Evolutionary conservation across 2,329 filamentous ascomycete species (phyloP).

Genomic region (Ascochyta koolunga): DNA sequence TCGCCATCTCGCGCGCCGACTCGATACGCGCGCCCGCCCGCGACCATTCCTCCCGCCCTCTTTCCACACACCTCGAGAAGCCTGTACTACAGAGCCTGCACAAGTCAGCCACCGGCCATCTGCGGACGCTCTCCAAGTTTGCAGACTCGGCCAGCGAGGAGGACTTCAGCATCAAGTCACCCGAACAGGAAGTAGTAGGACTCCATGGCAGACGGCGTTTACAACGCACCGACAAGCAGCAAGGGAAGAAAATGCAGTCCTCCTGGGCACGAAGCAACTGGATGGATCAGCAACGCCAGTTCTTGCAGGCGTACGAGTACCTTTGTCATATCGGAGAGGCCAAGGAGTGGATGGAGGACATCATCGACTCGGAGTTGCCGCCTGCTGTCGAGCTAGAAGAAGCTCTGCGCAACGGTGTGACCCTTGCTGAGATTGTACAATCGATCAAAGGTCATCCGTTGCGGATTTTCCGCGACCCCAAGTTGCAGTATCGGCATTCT

Average conservation of each 20-base stretch:
- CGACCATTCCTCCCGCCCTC: slow-evolving; percentile 40
- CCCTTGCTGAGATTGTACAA: slow-evolving; percentile 91
- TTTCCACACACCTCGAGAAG: slow-evolving; percentile 43
- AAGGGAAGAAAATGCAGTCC: slow-evolving; percentile 59
- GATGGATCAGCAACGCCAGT: slow-evolving; percentile 99
- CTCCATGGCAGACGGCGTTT: slow-evolving; percentile 82
- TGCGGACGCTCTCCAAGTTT: slow-evolving; percentile 84
- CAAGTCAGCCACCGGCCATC: slow-evolving; percentile 86
- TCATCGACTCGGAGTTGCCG: slow-evolving; percentile 83
- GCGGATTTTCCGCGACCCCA: slow-evolving; percentile 84
- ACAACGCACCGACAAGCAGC: slow-evolving; percentile 68
- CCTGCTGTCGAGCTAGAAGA: slow-evolving; percentile 95
- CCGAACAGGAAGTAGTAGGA: slow-evolving; percentile 85
- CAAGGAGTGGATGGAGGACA: slow-evolving; percentile 97
- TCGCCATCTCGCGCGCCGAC: slow-evolving; percentile 48
- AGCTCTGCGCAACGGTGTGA: slow-evolving; percentile 89
- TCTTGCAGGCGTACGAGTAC: slow-evolving; percentile 96
- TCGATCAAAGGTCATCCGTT: slow-evolving; percentile 76
- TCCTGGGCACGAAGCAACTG: slow-evolving; percentile 84
- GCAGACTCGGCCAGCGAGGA: slow-evolving; percentile 76
- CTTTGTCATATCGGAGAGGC: slow-evolving; percentile 98
- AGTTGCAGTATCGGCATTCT: slow-evolving; percentile 91
- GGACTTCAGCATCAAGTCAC: slow-evolving; percentile 78
- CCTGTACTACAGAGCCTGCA: slow-evolving; percentile 79
- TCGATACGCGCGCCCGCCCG: slow-evolving; percentile 46